Evolutionary conservation across 345 rosid species (phyloP), one percentile per base, ranked within the genome.

Genomic region (Salix brachista): DNA sequence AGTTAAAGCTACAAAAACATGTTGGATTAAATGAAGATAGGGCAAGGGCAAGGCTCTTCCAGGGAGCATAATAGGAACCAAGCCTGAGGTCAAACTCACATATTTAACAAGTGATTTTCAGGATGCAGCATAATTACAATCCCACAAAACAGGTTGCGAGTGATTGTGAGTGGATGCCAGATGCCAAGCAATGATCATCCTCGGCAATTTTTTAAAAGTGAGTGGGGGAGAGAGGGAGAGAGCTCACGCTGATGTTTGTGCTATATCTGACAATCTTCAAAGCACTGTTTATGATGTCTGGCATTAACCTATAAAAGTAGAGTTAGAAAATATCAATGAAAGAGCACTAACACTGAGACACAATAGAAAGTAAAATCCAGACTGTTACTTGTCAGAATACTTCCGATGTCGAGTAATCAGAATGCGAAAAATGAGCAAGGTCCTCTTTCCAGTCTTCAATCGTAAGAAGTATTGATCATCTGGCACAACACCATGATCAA

Each of bases 381-480:
- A 62, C 23, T 77, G 76, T 84, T 91, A 93, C 98, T 87, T 91
- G 79, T 93, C 93, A 77, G 92, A 86, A 83, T 86, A 87, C 78
- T 91, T 93, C 80, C 98, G 89, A 65, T 93, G 98, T 71, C 94
- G 89, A 77, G 92, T 93, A 66, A 89, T 83, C 80, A 93, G 86
- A 61, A 85, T 73, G 85, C 88, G 82, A 80, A 93, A 93, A 80
- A 93, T 85, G 75, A 84, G 91, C 86, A 93, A 87, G 80, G 89
- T 84, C 81, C 98, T 91, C 84, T 93, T 93, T 75, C 87, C 97
- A 80, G 90, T 79, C 82, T 91, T 93, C 82, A 86, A 75, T 82
- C 91, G 87, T 79, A 87, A 76, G 71, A 77, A 21, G 77, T 84
- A 75, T 75, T 84, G 88, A 75, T 85, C 87, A 75, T 86, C 85